Percentiles rank a stretch among this genome's conserved stretches.
These are phyloP conservation scores for Plasmodium malariae DNA, from an alignment of 169 alveolate species.

Conservation along the genomic window DNA sequence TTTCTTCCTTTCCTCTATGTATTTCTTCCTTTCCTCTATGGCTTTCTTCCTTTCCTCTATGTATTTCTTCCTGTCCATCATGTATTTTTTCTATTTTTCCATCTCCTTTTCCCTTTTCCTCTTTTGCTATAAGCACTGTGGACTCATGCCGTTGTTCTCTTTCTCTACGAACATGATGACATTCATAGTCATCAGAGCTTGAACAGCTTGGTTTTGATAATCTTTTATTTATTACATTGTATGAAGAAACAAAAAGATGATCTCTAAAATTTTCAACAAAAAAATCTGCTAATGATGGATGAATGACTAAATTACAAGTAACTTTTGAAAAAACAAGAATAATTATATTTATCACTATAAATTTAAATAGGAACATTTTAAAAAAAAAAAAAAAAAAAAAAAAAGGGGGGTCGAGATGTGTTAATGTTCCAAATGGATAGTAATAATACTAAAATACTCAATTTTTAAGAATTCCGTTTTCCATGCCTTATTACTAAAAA, in stretches of 20 bases:
- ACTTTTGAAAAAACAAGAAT: not conserved
- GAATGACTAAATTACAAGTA: conserved; percentile 20
- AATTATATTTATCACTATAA: not conserved
- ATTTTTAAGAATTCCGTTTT: too few relatives aligned
- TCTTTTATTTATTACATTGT: conserved; percentile 40
- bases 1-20: not conserved
- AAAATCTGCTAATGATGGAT: conserved; percentile 49
- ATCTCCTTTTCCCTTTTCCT: not conserved
- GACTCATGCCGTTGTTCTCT: too few relatives aligned
- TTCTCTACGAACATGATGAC: conserved; percentile 31
- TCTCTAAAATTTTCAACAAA: conserved; percentile 54
- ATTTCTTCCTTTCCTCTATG: conserved; percentile 3
- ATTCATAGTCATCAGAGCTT: conserved; percentile 14
- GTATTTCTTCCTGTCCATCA: too few relatives aligned
- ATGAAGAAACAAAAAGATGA: conserved; percentile 10
- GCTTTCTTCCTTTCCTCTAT: too few relatives aligned
- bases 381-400: not conserved
- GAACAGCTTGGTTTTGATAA: conserved; percentile 23
- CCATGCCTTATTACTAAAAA: too few relatives aligned
- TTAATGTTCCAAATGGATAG: too few relatives aligned
- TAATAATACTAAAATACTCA: too few relatives aligned
- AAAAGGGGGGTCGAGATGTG: not conserved
- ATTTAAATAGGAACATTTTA: conserved; percentile 11
- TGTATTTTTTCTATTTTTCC: not conserved
- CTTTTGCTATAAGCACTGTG: too few relatives aligned